phyloP scores from a whole-genome alignment of 371 early-diverging fungal genomes.

The Mucor mucedo region DNA sequence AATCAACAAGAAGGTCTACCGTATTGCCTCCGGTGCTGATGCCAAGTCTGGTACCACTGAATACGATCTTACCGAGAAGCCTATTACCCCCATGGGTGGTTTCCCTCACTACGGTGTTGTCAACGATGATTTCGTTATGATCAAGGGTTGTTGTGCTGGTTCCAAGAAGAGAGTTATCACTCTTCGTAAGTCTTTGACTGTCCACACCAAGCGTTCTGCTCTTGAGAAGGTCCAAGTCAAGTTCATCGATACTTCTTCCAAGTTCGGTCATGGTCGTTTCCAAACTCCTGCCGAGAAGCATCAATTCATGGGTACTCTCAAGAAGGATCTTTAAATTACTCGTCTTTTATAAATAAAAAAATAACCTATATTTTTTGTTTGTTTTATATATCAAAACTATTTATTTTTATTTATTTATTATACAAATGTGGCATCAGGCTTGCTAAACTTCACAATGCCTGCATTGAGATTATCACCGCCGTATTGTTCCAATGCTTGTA shows the following conservation, averaged over 20 bases:
- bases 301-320: slow-evolving; percentile 94
- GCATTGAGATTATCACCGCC: slow-evolving; percentile 52
- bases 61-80: slow-evolving; percentile 97
- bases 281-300: slow-evolving; percentile 99
- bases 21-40: slow-evolving; percentile 94
- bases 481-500: slow-evolving; percentile 63
- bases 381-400: slow-evolving; percentile 4
- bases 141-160: slow-evolving; percentile 99
- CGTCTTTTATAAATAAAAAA: not conserved
- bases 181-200: slow-evolving; percentile 97
- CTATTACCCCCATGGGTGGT: slow-evolving; percentile 99
- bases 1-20: slow-evolving; percentile 99
- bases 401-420: slow-evolving; percentile 5
- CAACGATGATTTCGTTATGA: slow-evolving; percentile 98
- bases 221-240: slow-evolving; percentile 96
- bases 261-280: slow-evolving; percentile 99
- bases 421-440: slow-evolving; percentile 34
- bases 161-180: slow-evolving; percentile 98
- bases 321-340: slow-evolving; percentile 71
- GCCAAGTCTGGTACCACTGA: slow-evolving; percentile 91
- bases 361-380: slow-evolving; percentile 2
- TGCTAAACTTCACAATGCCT: slow-evolving; percentile 47
- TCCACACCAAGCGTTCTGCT: slow-evolving; percentile 94
- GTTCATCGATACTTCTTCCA: slow-evolving; percentile 99
- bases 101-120: slow-evolving; percentile 99